Evolutionary conservation across 352 stramenopile genomes (phyloP).

Genomic region (Globisporangium cylindrosporum): DNA sequence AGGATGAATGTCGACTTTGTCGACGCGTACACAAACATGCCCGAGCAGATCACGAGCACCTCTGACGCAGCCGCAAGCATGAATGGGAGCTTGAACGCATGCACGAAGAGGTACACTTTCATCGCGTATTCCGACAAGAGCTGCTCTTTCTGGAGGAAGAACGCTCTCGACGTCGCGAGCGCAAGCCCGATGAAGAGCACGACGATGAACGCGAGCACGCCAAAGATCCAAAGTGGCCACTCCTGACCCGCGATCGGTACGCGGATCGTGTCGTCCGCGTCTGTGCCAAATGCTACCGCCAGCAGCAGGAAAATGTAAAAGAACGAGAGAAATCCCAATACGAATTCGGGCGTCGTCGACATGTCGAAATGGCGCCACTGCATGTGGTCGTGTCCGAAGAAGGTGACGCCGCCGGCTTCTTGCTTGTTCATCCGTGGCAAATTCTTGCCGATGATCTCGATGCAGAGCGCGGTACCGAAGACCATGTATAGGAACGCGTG

Average conservation of each 20-base stretch:
- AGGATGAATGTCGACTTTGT: constrained; percentile 79
- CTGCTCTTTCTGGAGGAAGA: constrained; percentile 79
- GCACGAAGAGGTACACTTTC: constrained; percentile 73
- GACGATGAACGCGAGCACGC: constrained; percentile 77
- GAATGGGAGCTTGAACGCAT: constrained; percentile 62
- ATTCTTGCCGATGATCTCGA: constrained; percentile 81
- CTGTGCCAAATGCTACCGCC: constrained; percentile 64
- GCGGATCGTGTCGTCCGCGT: constrained; percentile 42
- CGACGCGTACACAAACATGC: constrained; percentile 77
- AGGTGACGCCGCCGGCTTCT: constrained; percentile 77
- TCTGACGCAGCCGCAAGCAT: constrained; percentile 77
- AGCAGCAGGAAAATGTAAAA: constrained; percentile 85
- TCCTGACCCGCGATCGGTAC: constrained; percentile 58
- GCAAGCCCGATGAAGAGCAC: constrained; percentile 75
- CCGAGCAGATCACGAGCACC: constrained; percentile 78
- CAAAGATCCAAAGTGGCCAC: constrained; percentile 87
- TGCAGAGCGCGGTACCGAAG: constrained; percentile 70
- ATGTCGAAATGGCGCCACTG: constrained; percentile 66
- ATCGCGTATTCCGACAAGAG: constrained; percentile 73
- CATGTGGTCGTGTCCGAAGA: constrained; percentile 77
- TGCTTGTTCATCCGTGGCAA: constrained; percentile 80
- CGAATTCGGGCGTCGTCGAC: constrained; percentile 80
- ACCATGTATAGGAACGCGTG: constrained; percentile 80
- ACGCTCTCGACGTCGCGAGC: constrained; percentile 71
- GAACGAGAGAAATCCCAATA: constrained; percentile 78